Base-by-base conservation (phyloP, 495 filamentous ascomycete species). In the Immersiella caudata region DNA sequence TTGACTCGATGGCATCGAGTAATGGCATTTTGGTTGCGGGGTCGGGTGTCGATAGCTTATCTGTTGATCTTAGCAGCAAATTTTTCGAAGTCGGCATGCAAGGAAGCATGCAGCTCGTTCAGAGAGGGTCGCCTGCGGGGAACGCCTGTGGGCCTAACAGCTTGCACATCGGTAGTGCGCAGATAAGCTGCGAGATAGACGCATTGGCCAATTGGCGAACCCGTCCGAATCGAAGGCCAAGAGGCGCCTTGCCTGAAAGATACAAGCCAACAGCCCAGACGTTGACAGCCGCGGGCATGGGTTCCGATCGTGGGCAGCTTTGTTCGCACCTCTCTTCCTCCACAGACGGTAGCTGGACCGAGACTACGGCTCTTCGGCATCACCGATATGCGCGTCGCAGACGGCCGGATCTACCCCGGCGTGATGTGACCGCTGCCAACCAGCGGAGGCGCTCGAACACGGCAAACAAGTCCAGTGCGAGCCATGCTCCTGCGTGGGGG, bases 1-100 rank as follows among this genome's bases (percentile, higher is more conserved):
- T 46, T 71, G 69, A 71, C 69, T 71, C 69, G 69, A 71, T 71
- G 69, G 46, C 52, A 69, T 71, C 51, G 67, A 71, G 69, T 71
- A 71, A 71, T 66, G 51, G 24, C 33, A 68, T 65, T 68, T 54
- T 12, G n/a, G 59, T 8, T 63, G 25, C 33, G 26, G 68, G 68
- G 68, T 67, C 12, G 52, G 49, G 29, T 55, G 29, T 40, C 50
- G 68, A 70, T 70, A 70, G 65, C 68, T 68, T 68, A 64, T 64
- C 66, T 58, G 26, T 21, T 20, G 25, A n/a, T 49, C 21, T 33
- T 8, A 33, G 57, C 35, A 20, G 36, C 16, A 12, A 22, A 22
- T 52, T 22, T 18, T n/a, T n/a, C 18, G 52, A 11, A 7, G 52
- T n/a, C 6, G n/a, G 52, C 7, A 22, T 55, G 52, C 52, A 22